These are phyloP conservation scores for Fusarium chlamydosporum DNA, from an alignment of 2,329 filamentous ascomycete genomes.

Conservation along the genomic window DNA sequence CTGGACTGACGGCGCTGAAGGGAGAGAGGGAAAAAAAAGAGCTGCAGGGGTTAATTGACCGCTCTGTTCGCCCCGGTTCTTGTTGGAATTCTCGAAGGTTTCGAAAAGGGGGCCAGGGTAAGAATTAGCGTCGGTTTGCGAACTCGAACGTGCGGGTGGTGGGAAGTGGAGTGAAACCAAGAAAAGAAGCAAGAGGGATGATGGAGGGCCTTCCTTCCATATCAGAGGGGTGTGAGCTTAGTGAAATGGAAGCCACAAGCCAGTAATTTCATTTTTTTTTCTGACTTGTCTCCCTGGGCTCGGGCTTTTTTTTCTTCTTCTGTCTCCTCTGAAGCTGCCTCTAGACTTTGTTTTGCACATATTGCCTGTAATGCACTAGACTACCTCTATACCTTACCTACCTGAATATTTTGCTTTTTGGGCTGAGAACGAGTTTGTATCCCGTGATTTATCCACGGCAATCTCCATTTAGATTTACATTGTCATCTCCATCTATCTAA, in stretches of 20 bases:
- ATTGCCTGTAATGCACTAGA: neutral
- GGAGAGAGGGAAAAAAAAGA: slow-evolving; percentile 30
- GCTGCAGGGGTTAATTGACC: slow-evolving; percentile 47
- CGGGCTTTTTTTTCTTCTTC: neutral
- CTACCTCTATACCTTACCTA: neutral
- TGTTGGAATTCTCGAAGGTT: slow-evolving; percentile 52
- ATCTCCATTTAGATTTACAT: slow-evolving; percentile 22
- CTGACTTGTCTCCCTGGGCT: neutral
- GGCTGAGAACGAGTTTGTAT: slow-evolving; percentile 20
- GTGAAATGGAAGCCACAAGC: slow-evolving; percentile 19
- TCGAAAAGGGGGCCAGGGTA: slow-evolving; percentile 51
- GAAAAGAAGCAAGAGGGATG: slow-evolving; percentile 23
- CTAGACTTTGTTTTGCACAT: neutral
- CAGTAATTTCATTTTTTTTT: slow-evolving; percentile 30
- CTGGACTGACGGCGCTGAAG: slow-evolving; percentile 42
- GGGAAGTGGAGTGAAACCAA: slow-evolving; percentile 21
- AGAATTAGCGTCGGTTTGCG: slow-evolving; percentile 42
- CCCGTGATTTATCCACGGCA: slow-evolving; percentile 42
- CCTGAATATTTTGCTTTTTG: slow-evolving; percentile 27
- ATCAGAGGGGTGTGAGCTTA: slow-evolving; percentile 24
- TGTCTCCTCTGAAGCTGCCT: slow-evolving; percentile 1
- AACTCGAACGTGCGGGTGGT: slow-evolving; percentile 42
- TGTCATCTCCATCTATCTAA: slow-evolving; percentile 34
- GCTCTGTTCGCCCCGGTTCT: slow-evolving; percentile 50
- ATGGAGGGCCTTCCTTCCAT: neutral